Conservation (phyloP, 257 asterid species). For the Solanum pennellii region DNA sequence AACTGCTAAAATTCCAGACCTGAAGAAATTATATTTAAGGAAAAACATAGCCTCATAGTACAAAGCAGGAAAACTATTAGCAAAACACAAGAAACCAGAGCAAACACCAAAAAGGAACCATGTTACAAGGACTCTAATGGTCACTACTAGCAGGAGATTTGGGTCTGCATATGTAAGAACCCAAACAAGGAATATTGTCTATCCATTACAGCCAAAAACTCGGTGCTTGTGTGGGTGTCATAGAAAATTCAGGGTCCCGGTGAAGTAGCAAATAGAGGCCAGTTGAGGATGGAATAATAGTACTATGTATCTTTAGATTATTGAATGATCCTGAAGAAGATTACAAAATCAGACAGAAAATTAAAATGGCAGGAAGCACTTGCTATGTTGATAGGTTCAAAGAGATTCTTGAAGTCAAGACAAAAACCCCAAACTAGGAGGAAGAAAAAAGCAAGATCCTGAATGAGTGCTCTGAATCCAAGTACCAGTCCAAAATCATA, state of each 20-base stretch:
- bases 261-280: background rate
- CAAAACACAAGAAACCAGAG: background rate
- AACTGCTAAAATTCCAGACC: background rate
- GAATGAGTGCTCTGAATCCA: background rate
- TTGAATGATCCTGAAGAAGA: background rate
- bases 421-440: background rate
- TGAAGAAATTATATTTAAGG: background rate
- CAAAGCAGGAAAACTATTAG: background rate
- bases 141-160: background rate
- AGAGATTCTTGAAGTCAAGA: background rate
- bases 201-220: background rate
- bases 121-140: background rate
- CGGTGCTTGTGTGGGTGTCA: background rate
- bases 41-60: background rate
- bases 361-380: background rate
- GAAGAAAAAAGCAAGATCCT: background rate
- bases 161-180: background rate
- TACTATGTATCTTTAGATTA: background rate
- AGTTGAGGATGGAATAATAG: background rate
- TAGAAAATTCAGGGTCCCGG: background rate
- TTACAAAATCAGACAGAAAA: background rate
- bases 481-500: background rate
- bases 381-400: background rate
- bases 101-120: background rate
- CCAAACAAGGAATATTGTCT: background rate